phyloP scores from a whole-genome alignment of 2,329 filamentous ascomycete species.

The Aschersonia sp. region DNA sequence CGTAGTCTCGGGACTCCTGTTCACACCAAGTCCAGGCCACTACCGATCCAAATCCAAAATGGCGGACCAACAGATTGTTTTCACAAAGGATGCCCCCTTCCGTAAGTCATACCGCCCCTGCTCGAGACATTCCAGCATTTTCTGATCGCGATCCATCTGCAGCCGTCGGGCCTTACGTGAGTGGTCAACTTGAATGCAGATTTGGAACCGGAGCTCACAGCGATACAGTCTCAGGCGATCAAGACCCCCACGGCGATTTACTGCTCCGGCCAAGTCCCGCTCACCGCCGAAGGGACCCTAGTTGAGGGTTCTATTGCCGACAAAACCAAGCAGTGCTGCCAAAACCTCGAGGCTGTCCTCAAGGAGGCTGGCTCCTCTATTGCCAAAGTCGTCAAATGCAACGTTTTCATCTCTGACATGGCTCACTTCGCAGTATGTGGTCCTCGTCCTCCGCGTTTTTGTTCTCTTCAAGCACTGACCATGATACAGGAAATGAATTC shows the following conservation, averaged over 20 bases:
- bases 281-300: constrained; percentile 39
- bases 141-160: background rate
- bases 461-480: background rate
- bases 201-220: background rate
- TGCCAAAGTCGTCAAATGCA: constrained; percentile 75
- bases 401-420: constrained; percentile 88
- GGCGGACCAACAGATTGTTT: constrained; percentile 34
- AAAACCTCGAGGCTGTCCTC: constrained; percentile 75
- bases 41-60: constrained; percentile 23
- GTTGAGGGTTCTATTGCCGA: constrained; percentile 46
- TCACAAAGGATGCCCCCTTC: constrained; percentile 43
- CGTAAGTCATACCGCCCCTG: constrained; percentile 25
- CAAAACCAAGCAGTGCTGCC: constrained; percentile 47
- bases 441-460: background rate
- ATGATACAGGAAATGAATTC: constrained; percentile 55
- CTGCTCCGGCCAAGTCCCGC: constrained; percentile 61
- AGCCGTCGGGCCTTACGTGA: constrained; percentile 52
- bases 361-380: constrained; percentile 67
- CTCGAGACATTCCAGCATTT: background rate
- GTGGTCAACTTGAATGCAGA: constrained; percentile 10
- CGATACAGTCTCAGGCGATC: constrained; percentile 45
- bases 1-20: constrained; percentile 7
- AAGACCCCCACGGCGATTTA: constrained; percentile 52
- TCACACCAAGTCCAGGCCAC: constrained; percentile 15
- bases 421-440: constrained; percentile 54